A percentile compares a stretch with the other conserved stretches of the same genome.
Evolutionary conservation across 2,329 filamentous ascomycete genomes (phyloP).

Genomic region (Nannizziopsis arthrosporioides): DNA sequence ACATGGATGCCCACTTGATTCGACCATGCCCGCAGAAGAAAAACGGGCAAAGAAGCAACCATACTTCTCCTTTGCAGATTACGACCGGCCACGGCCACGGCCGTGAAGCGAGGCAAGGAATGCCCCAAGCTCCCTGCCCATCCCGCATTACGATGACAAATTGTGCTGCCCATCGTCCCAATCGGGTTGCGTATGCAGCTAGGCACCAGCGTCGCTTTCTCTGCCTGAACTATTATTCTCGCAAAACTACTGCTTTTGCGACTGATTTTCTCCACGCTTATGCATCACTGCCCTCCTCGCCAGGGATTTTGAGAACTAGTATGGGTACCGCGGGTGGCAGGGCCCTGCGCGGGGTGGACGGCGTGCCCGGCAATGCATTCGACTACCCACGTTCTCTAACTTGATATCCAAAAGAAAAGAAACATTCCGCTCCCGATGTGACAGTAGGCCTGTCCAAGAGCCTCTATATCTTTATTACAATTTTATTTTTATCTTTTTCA

Average conservation of each 20-base stretch:
- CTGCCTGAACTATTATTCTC: not conserved
- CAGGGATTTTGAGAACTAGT: not conserved
- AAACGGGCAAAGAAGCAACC: not conserved
- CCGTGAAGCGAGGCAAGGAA: not conserved
- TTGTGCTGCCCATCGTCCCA: not conserved
- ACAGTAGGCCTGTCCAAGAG: no score
- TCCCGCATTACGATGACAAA: not conserved
- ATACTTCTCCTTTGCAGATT: not conserved
- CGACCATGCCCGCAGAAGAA: conserved; percentile 4
- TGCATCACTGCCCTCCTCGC: not conserved
- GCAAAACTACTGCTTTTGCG: not conserved
- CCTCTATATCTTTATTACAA: no score
- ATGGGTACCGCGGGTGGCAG: no score
- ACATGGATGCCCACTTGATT: not conserved
- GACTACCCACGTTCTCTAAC: no score
- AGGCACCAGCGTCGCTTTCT: not conserved
- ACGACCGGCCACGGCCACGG: not conserved
- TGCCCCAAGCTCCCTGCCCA: not conserved
- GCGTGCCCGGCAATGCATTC: no score
- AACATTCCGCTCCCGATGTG: no score
- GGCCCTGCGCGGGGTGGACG: no score
- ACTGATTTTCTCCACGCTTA: not conserved
- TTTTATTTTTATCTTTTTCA: no score
- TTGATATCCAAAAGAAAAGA: no score
- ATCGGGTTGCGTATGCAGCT: not conserved